Evolutionary conservation across 2,329 filamentous ascomycete species (phyloP), one percentile per base, ranked within the genome.

Genomic region (Colletotrichum tropicale): DNA sequence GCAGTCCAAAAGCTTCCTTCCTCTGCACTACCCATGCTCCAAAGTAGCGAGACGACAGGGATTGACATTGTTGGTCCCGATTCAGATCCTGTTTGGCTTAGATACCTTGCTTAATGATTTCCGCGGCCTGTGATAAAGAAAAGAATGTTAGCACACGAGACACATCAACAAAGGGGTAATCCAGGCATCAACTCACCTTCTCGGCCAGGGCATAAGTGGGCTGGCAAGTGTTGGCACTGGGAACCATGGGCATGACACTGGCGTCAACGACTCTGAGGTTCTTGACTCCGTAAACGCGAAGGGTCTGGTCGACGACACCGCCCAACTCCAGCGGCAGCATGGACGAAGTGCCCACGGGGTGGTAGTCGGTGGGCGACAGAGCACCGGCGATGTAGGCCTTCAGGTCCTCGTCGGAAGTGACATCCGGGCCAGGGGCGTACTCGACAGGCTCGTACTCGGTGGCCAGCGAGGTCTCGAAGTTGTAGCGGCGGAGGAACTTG

Each of bases 321-420:
- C 79, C 82, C 13, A 83, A 79, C 28, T 85, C 84, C 30, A 81
- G 80, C 3, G 87, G 87, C 76, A 88, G 81, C 88, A 90, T 90
- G 16, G 86, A 85, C 52, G 86, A 85, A 16, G 87, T 90, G 13
- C 90, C 88, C 3, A 84, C 80, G 1, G 87, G 85, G 79, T 91
- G 89, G 77, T 84, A 87, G 62, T 80, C 79, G 15, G 71, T 77
- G 9, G 80, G 79, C 28, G 76, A 78, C 28, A 81, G 43, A 26
- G 77, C 70, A 4, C 66, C 55, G 30, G 71, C 60, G 15, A 81
- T 62, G 56, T 76, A 80, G 5, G 69, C 69, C 72, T 75, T 80
- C 24, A 86, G 56, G 36, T 83, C 83, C 34, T 82, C 83, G 48
- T 86, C 84, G 26, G 78, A 79, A 61, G 81, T 81, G 15, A 83